Evolutionary conservation across 441 rosid species (phyloP), one percentile per base, ranked within the genome.

Genomic region (Arabidopsis lyrata): DNA sequence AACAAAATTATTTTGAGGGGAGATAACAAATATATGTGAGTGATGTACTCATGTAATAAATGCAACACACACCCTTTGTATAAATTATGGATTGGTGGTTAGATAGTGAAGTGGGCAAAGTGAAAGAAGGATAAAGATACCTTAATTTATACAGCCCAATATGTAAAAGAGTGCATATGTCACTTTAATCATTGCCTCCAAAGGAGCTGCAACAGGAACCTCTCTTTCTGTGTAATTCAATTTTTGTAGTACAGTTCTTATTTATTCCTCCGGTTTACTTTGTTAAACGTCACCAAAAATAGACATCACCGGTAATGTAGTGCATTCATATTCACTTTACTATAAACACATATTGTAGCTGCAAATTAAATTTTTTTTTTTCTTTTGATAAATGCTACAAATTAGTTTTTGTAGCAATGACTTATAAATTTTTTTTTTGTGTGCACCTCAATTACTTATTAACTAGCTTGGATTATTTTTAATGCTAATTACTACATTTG

Each of bases 111-210:
- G 22, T 52, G 48, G 49, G 47, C 60, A 52, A 13, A 35, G 36
- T 36, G 14, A 22, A 53, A 27, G 27, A 36, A 54, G 18, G 34
- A 55, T 18, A 18, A 68, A 55, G 32, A 68, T 55, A 42, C 39
- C 0, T 67, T 38, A 22, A 52, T 55, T 67, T 52, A 66, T 35
- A 66, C 58, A 35, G 6, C 20, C 34, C 35, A 49, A 65, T 65
- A 49, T 22, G 70, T 53, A 24, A 53, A 53, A 18, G 15, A 41
- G 12, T 31, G 9, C 44, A 16, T 68, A 7, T 44, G 64, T 56
- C 63, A 56, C 42, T 68, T 68, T 31, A 16, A 15, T 68, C 63
- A 68, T 55, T 55, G 45, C 54, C 32, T n/a, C 34, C 12, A 16
- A 27, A 67, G 29, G 15, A 27, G 62, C 39, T 54, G 29, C 52